Base-by-base conservation (phyloP, 495 filamentous ascomycete species). In the Tuber indicum region DNA sequence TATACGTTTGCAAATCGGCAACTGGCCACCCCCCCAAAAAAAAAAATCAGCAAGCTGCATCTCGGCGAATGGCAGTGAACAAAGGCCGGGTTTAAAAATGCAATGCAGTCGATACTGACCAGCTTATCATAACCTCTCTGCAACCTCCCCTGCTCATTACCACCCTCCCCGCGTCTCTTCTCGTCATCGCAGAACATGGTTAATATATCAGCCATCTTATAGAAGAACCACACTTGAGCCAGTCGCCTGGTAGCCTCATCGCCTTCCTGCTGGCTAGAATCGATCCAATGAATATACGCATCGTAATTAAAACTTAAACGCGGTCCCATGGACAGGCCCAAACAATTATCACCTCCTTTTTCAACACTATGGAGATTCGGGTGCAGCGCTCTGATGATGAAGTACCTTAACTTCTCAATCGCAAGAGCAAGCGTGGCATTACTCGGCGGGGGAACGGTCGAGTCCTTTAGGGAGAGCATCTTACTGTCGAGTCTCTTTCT, bases 1-100 rank as follows among this genome's bases (percentile, higher is more conserved):
- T 80, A 80, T 80, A 47, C 78, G 78, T 71, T 80, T 80, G 42
- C 78, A 80, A 79, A 80, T 80, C 47, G 78, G 78, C 70, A 80
- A 75, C 78, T 80, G 43, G 26, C 72, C 62, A 72, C 39, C 69
- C 23, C 47, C 71, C 47, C 3, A 19, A 19, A 66, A 66, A 19
- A 66, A 66, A 66, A 66, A 66, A 36, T 66, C 58, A 66, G 58
- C 58, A 36, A 19, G 58, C 58, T 66, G 58, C 26, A 66, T 66
- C 58, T 66, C 26, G 58, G 58, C 58, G 26, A 66, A 36, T 36
- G 9, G 58, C 58, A 36, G 26, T 36, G 58, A 36, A 32, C 58
- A 66, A 66, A 17, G 58, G 58, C 58, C 58, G 12, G 16, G 58
- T 66, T 32, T 19, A 5, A 36, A 66, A 32, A 36, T 47, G 45